Evolutionary conservation across 306 rosid genomes (phyloP).

Genomic region (Pterocarpus macrocarpus): DNA sequence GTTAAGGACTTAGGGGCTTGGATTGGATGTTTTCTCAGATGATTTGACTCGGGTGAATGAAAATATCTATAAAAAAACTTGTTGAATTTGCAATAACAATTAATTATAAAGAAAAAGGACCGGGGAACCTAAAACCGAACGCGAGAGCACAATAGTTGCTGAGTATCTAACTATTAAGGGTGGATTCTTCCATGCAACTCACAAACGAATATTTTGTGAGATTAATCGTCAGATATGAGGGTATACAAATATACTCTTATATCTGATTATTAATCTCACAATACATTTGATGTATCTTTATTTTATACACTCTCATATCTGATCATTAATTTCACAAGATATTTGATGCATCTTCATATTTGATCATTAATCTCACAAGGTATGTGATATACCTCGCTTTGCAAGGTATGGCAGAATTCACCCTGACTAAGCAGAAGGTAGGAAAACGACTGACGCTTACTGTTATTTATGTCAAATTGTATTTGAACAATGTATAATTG

Average conservation of each 20-base stretch:
- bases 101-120: not conserved
- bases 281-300: too few relatives aligned
- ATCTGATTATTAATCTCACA: too few relatives aligned
- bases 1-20: not conserved
- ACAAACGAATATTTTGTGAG: too few relatives aligned
- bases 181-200: too few relatives aligned
- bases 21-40: not conserved
- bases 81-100: not conserved
- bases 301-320: too few relatives aligned
- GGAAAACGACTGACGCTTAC: constrained; percentile 1
- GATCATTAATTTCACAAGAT: too few relatives aligned
- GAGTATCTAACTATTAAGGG: constrained; percentile 23
- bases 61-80: not conserved
- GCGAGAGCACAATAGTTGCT: constrained; percentile 1
- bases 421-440: not conserved
- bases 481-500: constrained; percentile 9
- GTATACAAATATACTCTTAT: too few relatives aligned
- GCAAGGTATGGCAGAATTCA: too few relatives aligned
- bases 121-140: not conserved
- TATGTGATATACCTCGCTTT: too few relatives aligned
- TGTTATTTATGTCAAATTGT: constrained; percentile 11
- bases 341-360: too few relatives aligned
- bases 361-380: too few relatives aligned
- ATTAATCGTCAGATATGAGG: too few relatives aligned
- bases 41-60: not conserved